Evolutionary conservation across 192 early-diverging fungal species (phyloP), one percentile per base, ranked within the genome.

Genomic region (Nowakowskiella sp.): DNA sequence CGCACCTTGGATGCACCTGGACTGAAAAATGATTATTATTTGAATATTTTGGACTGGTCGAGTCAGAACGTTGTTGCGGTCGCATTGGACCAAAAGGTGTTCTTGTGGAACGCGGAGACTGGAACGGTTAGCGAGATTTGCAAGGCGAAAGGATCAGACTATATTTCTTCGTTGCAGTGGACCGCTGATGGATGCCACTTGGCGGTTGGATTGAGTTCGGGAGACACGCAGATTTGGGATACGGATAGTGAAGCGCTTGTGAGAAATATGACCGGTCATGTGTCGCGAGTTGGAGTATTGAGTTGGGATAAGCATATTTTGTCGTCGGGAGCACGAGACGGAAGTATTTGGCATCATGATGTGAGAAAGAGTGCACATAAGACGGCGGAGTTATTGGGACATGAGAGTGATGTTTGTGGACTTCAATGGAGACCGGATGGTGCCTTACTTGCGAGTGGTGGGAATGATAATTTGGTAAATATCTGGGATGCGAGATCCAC

Each of bases 321-420:
- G 1, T 85, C 88, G 27, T 84, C 86, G 0, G 94, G 94, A 0
- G 86, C 85, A 48, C 73, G 82, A 39, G 91, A 96, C 70, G 92
- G 91, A 6, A 84, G 76, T 31, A 92, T 97, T 57, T 93, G 85
- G 83, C 73, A 94, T 64, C 94, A 97, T 47, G 94, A 97, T 51
- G 92, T 94, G 2, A 83, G 94, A n/a, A 55, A 87, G 22, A 83
- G 85, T 0, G 74, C 84, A 31, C 91, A 96, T 64, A 90, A 87
- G 50, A 71, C 80, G 0, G 76, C 76, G 0, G 84, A 86, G 63
- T 60, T 92, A 8, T 22, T 65, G 7, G 80, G 71, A 1, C 94
- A 97, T 70, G 72, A 74, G 13, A 45, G 36, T 7, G 78, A 80
- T 55, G 76, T 80, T 6, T 80, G 78, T 55, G 78, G 78, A 1